A percentile compares a stretch with the other conserved stretches of the same genome.
Evolutionary conservation across 495 filamentous ascomycete genomes (phyloP).

Genomic region (Hypoxylon fragiforme): DNA sequence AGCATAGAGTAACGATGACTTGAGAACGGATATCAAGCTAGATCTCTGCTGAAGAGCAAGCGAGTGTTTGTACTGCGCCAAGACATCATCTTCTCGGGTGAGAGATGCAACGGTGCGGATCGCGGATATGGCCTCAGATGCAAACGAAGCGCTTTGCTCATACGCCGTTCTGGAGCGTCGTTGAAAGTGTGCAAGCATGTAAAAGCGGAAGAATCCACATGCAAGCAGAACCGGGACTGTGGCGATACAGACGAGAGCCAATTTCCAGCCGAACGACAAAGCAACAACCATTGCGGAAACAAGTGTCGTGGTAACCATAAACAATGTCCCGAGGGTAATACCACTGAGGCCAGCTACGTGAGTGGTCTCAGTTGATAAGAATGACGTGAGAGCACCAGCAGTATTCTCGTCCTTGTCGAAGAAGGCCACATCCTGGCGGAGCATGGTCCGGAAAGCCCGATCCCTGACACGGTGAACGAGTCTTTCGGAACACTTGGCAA

Average conservation of each 20-base stretch:
- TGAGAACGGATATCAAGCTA: constrained; percentile 66
- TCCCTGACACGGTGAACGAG: constrained; percentile 81
- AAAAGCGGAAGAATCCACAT: constrained; percentile 87
- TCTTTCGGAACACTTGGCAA: constrained; percentile 82
- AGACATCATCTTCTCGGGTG: constrained; percentile 80
- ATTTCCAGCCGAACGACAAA: constrained; percentile 81
- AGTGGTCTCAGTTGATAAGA: constrained; percentile 84
- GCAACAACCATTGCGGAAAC: constrained; percentile 67
- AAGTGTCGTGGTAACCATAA: constrained; percentile 76
- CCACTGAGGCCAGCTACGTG: constrained; percentile 82
- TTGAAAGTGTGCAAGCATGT: constrained; percentile 77
- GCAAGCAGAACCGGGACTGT: constrained; percentile 76
- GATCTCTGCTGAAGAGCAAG: constrained; percentile 63
- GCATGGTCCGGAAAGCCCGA: constrained; percentile 78
- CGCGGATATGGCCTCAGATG: constrained; percentile 86
- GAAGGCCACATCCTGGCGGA: constrained; percentile 91
- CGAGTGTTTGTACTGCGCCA: constrained; percentile 68
- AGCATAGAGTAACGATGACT: constrained; percentile 75
- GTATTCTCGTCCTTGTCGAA: constrained; percentile 87
- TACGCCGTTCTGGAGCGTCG: constrained; percentile 70
- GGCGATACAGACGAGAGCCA: constrained; percentile 79
- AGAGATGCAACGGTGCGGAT: constrained; percentile 93
- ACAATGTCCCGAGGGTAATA: constrained; percentile 78
- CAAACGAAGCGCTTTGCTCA: constrained; percentile 74
- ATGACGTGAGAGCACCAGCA: constrained; percentile 80